phyloP scores from a whole-genome alignment of 225 moss, liverwort and hornwort genomes.

The Pseudoscleropodium purum region DNA sequence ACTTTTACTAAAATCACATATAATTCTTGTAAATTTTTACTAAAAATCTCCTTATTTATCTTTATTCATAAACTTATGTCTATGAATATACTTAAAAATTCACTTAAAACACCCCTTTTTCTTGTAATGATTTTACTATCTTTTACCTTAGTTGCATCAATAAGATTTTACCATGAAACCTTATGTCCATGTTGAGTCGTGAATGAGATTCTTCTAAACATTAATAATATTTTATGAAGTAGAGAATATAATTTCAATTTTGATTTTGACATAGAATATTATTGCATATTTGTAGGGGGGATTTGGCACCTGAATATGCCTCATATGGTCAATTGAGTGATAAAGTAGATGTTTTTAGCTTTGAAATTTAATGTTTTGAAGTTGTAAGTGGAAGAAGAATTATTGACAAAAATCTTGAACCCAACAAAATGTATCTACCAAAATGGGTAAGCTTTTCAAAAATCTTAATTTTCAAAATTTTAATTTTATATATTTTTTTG shows the following conservation, averaged over 20 bases:
- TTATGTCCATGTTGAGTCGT: fast-evolving
- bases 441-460: background rate
- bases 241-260: background rate
- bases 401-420: background rate
- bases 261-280: background rate
- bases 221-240: no score
- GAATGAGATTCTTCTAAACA: no score
- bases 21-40: no score
- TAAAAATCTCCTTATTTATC: no score
- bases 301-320: conserved; percentile 23
- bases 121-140: no score
- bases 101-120: no score
- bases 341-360: conserved; percentile 22
- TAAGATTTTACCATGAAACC: fast-evolving
- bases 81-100: no score
- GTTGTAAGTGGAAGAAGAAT: background rate
- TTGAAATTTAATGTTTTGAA: conserved; percentile 7
- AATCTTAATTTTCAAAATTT: background rate
- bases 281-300: background rate
- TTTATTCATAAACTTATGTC: no score
- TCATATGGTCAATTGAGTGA: conserved; percentile 1
- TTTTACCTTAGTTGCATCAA: background rate
- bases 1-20: no score
- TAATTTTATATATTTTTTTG: background rate
- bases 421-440: background rate